Evolutionary conservation across 305 asterid genomes (phyloP).

Genomic region (Fraxinus angustifolia): DNA sequence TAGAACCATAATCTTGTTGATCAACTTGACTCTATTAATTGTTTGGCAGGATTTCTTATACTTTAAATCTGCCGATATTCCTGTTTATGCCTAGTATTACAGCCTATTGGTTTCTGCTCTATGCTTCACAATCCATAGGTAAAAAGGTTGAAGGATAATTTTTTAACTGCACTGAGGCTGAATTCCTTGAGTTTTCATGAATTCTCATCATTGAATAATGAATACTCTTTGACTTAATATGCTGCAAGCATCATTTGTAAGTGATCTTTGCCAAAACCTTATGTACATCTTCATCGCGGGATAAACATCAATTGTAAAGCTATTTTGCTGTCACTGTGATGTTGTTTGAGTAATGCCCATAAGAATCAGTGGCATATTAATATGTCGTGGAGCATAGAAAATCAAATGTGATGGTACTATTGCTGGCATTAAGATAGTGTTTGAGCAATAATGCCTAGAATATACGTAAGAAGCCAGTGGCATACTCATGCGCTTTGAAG

Average conservation of each 20-base stretch:
- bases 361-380: neutral
- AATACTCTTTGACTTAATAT: neutral
- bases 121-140: neutral
- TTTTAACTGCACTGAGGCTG: neutral
- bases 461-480: neutral
- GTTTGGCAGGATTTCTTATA: neutral
- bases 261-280: neutral
- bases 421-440: neutral
- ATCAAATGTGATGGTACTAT: neutral
- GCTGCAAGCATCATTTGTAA: neutral
- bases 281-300: neutral
- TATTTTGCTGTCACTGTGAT: neutral
- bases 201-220: neutral
- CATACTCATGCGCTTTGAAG: neutral
- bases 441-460: neutral
- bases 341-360: conserved; percentile 1
- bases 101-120: neutral
- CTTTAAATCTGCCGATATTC: neutral
- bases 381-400: neutral
- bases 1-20: neutral
- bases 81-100: neutral
- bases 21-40: neutral
- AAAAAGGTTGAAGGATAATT: neutral
- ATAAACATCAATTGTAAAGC: neutral
- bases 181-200: neutral